A percentile compares a stretch with the other conserved stretches of the same genome.
These are phyloP conservation scores for Cutaneotrichosporon curvatum DNA, from an alignment of 1,284 basidiomycete species.

Conservation along the genomic window DNA sequence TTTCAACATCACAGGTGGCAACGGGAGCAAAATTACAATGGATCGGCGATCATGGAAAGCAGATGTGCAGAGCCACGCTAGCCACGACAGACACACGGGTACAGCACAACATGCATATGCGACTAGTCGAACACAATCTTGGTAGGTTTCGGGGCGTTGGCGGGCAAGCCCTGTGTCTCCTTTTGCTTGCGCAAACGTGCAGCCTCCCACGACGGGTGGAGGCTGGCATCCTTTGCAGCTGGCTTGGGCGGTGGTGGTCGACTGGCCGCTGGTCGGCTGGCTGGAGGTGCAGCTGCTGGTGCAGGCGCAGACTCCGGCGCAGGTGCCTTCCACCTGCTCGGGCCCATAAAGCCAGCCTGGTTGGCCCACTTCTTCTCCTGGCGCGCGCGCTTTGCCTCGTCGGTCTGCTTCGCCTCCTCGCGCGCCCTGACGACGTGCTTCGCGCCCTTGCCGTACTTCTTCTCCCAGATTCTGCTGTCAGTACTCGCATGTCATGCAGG, in stretches of 20 bases:
- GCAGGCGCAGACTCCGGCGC: background rate
- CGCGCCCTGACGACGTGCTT: constrained; percentile 73
- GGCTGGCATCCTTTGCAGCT: constrained; percentile 6
- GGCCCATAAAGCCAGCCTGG: background rate
- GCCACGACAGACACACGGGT: no score
- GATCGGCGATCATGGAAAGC: no score
- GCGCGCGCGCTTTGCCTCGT: background rate
- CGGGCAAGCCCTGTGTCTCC: constrained; percentile 28
- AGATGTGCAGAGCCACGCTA: no score
- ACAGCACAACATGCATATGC: constrained; percentile 2
- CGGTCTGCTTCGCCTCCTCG: constrained; percentile 23
- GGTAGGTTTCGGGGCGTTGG: constrained; percentile 44
- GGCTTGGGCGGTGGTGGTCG: background rate
- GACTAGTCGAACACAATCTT: constrained; percentile 52
- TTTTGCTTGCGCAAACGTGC: constrained; percentile 67
- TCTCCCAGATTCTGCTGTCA: constrained; percentile 81
- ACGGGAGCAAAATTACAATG: constrained; percentile 9
- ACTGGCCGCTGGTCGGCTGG: background rate
- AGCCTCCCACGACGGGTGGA: constrained; percentile 92
- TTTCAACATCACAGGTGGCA: constrained; percentile 4
- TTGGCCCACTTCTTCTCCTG: constrained; percentile 6
- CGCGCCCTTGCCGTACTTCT: constrained; percentile 83
- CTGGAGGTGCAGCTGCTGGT: background rate
- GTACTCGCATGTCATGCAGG: background rate
- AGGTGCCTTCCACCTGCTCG: background rate